Percentiles rank a stretch among this genome's conserved stretches.
These are phyloP conservation scores for Arthrobotrys sinensis DNA, from an alignment of 2,329 filamentous ascomycete genomes.

Conservation along the genomic window DNA sequence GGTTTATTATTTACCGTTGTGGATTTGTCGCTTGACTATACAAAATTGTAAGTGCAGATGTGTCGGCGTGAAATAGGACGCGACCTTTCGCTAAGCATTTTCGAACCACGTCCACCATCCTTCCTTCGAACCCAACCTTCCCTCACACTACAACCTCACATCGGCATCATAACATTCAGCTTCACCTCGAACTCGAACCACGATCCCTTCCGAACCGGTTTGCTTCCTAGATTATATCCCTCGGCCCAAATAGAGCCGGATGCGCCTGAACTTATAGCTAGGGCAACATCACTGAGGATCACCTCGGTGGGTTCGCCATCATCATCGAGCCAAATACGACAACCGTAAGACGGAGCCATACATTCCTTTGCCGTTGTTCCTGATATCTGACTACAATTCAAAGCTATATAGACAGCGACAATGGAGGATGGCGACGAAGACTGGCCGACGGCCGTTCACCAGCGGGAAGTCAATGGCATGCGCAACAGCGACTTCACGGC, in stretches of 20 bases:
- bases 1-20: not conserved
- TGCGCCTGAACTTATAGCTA: constrained; percentile 46
- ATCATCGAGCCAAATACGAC: not conserved
- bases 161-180: not conserved
- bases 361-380: not conserved
- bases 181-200: not conserved
- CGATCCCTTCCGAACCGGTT: not conserved
- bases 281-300: constrained; percentile 56
- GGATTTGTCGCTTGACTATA: not conserved
- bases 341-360: not conserved
- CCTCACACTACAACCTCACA: constrained; percentile 14
- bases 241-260: constrained; percentile 9
- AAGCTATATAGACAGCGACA: constrained; percentile 6
- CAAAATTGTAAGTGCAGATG: not conserved
- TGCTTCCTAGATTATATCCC: not conserved
- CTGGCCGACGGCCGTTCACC: constrained; percentile 48
- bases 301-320: constrained; percentile 56
- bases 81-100: constrained; percentile 26
- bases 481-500: constrained; percentile 48
- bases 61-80: constrained; percentile 13
- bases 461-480: constrained; percentile 46
- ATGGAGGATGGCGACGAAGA: constrained; percentile 55
- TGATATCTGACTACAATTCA: not conserved
- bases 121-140: constrained; percentile 12
- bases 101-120: constrained; percentile 21